Base-by-base conservation (phyloP, 139 green algal species). In the Auxenochlorella pyrenoidosa region DNA sequence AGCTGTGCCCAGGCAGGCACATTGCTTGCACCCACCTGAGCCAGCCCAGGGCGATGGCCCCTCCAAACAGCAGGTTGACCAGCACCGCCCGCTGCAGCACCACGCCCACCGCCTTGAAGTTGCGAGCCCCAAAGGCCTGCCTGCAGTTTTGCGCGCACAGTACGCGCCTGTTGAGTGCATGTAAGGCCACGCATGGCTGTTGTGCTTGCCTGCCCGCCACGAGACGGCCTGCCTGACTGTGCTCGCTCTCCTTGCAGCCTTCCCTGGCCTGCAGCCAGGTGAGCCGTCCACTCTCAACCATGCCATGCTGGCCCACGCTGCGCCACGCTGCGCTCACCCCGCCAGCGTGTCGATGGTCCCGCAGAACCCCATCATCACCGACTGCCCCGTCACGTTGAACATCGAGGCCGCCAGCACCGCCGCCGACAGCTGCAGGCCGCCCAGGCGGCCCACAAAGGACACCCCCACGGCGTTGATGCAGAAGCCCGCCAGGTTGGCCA, bases 391-490 rank as follows among this genome's bases (percentile, higher is more conserved):
- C 5, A 80, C 75, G 28, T 80, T 80, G 41, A 54, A 80, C 15
- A 80, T 18, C 15, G 75, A 80, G 21, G 21, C 13, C 4, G 75
- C 75, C 75, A 80, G 75, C 75, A 80, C 75, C 26, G 75, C 75
- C 28, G 75, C 75, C 40, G 75, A 80, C 77, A 83, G 77, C 77
- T 83, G 77, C 51, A 83, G 77, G 10, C 77, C 77, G 36, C 77
- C 77, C 77, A 83, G 51, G 16, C 77, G 77, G n/a, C 77, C 77
- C 19, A 83, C 51, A n/a, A 83, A 83, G 28, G 51, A 72, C 30
- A 83, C 77, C 8, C 77, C 77, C 30, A 83, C 59, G 26, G 77
- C 77, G 54, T 60, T 80, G 43, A 83, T 38, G n/a, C n/a, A 51
- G 34, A 54, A 83, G 34, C n/a, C 40, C 16, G 60, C 43, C n/a